These are phyloP conservation scores for Leersia perrieri DNA, from an alignment of 176 grass and related monocot genomes.

Conservation along the genomic window DNA sequence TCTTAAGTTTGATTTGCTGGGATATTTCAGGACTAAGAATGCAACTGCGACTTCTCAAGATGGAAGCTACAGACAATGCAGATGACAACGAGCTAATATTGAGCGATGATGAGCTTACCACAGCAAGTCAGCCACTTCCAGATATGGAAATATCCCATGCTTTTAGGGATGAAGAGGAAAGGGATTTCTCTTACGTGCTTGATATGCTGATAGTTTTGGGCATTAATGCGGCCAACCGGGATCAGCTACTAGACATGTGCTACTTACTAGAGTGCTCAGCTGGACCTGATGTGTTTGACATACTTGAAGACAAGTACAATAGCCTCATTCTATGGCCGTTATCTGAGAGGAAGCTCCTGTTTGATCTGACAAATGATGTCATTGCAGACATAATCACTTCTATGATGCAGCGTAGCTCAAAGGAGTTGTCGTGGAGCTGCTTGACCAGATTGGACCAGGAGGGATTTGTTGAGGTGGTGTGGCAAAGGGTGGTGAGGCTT, in stretches of 20 bases:
- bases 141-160: constrained; percentile 44
- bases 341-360: constrained; percentile 81
- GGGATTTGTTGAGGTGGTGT: constrained; percentile 58
- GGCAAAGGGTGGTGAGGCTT: constrained; percentile 60
- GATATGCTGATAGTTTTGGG: constrained; percentile 64
- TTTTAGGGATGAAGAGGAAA: constrained; percentile 74
- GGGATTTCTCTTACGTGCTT: constrained; percentile 80
- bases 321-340: constrained; percentile 57
- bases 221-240: constrained; percentile 42
- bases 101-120: constrained; percentile 62
- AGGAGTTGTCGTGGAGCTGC: constrained; percentile 32
- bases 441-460: constrained; percentile 36
- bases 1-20: constrained; percentile 39
- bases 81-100: constrained; percentile 36
- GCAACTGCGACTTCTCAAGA: constrained; percentile 93
- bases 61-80: constrained; percentile 48
- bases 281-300: constrained; percentile 39
- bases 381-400: constrained; percentile 47
- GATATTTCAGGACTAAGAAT: constrained; percentile 73
- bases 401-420: constrained; percentile 16
- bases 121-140: constrained; percentile 28
- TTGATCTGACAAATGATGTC: constrained; percentile 66
- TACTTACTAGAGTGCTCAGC: constrained; percentile 47
- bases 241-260: constrained; percentile 40
- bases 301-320: constrained; percentile 75